Conservation (phyloP, 2,329 filamentous ascomycete genomes). For the Cercospora sp. region DNA sequence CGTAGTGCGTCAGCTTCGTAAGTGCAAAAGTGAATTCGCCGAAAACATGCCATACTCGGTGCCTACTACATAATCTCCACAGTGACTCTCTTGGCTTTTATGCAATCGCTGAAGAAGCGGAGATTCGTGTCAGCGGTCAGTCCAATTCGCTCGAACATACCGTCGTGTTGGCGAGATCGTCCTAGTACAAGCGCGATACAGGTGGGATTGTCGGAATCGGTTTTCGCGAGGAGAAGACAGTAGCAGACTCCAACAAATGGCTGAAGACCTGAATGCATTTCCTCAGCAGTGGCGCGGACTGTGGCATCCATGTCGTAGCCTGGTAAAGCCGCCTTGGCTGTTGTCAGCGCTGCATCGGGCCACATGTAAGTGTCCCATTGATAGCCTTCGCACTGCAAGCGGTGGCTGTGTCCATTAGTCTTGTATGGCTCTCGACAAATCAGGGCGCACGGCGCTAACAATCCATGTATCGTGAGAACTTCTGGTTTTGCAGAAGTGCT, state of each 20-base stretch:
- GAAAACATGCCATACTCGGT: background rate
- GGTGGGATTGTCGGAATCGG: background rate
- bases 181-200: background rate
- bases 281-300: background rate
- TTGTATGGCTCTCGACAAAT: background rate
- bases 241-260: background rate
- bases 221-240: background rate
- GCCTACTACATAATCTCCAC: background rate
- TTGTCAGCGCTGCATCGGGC: background rate
- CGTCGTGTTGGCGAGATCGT: background rate
- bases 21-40: conserved; percentile 4
- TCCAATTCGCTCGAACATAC: background rate
- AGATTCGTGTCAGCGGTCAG: background rate
- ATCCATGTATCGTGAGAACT: background rate
- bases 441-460: background rate
- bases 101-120: background rate
- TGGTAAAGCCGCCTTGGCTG: background rate
- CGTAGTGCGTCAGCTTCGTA: conserved; percentile 6
- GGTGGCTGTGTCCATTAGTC: background rate
- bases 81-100: conserved; percentile 3
- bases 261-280: background rate
- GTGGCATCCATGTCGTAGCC: background rate
- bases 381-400: conserved; percentile 1
- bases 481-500: background rate
- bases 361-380: conserved; percentile 2